phyloP scores from a whole-genome alignment of 257 asterid species.

The Solanum ahanhuiri region DNA sequence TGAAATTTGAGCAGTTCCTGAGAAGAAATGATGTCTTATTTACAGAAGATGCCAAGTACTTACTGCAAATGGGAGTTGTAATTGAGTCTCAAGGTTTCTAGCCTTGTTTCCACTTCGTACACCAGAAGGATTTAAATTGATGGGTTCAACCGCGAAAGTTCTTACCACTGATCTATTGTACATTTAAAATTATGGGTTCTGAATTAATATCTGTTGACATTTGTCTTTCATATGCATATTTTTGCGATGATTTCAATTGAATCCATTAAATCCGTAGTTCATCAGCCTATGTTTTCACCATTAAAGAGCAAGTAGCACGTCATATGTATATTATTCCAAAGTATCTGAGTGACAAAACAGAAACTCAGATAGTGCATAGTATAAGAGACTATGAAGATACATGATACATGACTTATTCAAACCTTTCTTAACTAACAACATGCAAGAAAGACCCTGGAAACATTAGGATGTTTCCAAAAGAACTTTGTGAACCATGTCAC shows the following conservation, averaged over 20 bases:
- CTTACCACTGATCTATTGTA: not conserved
- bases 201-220: not conserved
- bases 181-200: not conserved
- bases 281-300: not conserved
- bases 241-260: not conserved
- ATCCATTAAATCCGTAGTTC: not conserved
- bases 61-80: not conserved
- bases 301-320: not conserved
- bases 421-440: not conserved
- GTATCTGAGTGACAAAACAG: not conserved
- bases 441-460: not conserved
- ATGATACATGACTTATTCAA: not conserved
- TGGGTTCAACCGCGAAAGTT: not conserved
- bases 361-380: not conserved
- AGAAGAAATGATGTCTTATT: not conserved
- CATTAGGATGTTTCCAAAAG: not conserved
- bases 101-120: not conserved
- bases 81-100: not conserved
- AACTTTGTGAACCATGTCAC: conserved; percentile 6
- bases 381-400: not conserved
- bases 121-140: not conserved
- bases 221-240: not conserved
- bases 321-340: not conserved
- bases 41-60: not conserved
- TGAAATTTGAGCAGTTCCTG: not conserved